A percentile compares a stretch with the other conserved stretches of the same genome.
Evolutionary conservation across 345 rosid genomes (phyloP).

Genomic region (Dipteronia dyeriana): DNA sequence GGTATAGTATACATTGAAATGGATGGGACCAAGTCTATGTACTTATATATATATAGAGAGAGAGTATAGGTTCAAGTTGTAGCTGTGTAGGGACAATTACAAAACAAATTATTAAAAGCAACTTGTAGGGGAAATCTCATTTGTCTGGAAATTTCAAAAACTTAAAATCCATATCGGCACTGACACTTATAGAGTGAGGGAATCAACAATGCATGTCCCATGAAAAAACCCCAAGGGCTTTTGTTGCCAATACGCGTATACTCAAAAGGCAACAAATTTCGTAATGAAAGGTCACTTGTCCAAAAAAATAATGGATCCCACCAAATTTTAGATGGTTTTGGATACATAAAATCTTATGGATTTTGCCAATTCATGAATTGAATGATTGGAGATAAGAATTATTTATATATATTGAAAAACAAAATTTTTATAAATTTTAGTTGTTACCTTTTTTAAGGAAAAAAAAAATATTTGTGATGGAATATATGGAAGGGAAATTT

Average conservation of each 20-base stretch:
- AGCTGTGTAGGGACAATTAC: slow-evolving; percentile 20
- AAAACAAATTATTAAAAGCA: slow-evolving; percentile 17
- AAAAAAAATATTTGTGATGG: slow-evolving; percentile 1
- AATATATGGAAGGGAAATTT: background rate
- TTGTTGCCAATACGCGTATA: slow-evolving; percentile 13
- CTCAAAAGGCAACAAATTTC: slow-evolving; percentile 17
- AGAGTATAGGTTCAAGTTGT: slow-evolving; percentile 9
- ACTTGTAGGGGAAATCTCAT: slow-evolving; percentile 26
- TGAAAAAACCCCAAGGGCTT: slow-evolving; percentile 1
- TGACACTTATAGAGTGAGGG: background rate
- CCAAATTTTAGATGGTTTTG: slow-evolving; percentile 12
- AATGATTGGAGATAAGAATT: slow-evolving; percentile 47
- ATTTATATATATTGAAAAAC: background rate
- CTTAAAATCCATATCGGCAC: slow-evolving; percentile 12
- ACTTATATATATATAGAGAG: background rate
- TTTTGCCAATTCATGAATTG: slow-evolving; percentile 53
- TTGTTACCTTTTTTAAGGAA: background rate
- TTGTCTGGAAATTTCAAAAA: slow-evolving; percentile 25
- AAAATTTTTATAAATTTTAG: background rate
- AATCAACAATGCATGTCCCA: slow-evolving; percentile 7
- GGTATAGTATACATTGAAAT: background rate
- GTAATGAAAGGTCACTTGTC: slow-evolving; percentile 2
- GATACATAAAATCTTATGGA: slow-evolving; percentile 39
- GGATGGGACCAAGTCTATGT: background rate
- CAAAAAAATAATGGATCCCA: slow-evolving; percentile 29